Percentiles rank a stretch among this genome's conserved stretches.
phyloP scores from a whole-genome alignment of 768 basidiomycete species.

The Tricholoma furcatifolium region DNA sequence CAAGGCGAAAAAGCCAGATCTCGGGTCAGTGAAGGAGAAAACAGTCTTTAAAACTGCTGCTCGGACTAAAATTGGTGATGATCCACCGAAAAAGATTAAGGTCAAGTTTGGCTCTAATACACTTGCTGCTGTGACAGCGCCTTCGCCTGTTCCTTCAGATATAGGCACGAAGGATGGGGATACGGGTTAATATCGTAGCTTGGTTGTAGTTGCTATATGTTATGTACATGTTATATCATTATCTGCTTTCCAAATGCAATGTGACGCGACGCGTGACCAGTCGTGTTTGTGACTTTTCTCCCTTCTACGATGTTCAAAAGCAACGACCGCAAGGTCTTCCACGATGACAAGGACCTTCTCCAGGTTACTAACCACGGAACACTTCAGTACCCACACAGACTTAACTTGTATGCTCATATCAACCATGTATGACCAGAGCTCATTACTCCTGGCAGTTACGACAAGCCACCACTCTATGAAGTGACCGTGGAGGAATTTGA shows the following conservation, averaged over 20 bases:
- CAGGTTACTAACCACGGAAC: conserved; percentile 31
- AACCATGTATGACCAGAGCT: conserved; percentile 6
- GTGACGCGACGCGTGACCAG: conserved; percentile 19
- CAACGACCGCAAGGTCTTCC: conserved; percentile 22
- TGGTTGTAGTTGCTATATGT: conserved; percentile 5
- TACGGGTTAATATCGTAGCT: conserved; percentile 48
- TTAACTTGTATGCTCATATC: conserved; percentile 70
- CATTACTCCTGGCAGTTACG: conserved; percentile 58
- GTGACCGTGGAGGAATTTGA: conserved; percentile 97
- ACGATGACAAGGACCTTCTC: conserved; percentile 20
- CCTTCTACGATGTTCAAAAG: conserved; percentile 35
- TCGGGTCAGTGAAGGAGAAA: conserved; percentile 45
- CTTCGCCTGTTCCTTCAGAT: conserved; percentile 54
- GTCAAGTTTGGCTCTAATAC: conserved; percentile 61
- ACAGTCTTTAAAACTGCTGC: conserved; percentile 23
- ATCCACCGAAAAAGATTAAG: conserved; percentile 72
- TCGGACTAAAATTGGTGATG: conserved; percentile 46
- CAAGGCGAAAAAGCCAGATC: conserved; percentile 56
- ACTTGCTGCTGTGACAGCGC: conserved; percentile 32
- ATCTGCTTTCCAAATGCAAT: not conserved
- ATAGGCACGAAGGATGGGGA: conserved; percentile 71
- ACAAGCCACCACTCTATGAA: conserved; percentile 79
- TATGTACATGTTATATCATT: conserved; percentile 1
- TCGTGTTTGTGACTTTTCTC: conserved; percentile 20
- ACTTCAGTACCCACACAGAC: conserved; percentile 58